Base-by-base conservation (phyloP, 2,329 filamentous ascomycete species). In the Xylaria polymorpha region DNA sequence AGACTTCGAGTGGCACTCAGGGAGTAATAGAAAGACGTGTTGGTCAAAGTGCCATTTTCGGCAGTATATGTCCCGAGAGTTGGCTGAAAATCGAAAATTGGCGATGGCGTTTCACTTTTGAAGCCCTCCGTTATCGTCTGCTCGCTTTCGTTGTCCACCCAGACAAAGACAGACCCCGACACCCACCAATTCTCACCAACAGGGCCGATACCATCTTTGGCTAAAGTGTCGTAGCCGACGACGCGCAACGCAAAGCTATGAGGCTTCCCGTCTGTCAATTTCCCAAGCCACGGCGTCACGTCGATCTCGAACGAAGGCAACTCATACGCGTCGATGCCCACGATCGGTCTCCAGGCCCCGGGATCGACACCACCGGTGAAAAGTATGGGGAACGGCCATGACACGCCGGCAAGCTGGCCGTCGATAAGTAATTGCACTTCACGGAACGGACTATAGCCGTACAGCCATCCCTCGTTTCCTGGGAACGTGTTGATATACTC, bases 291-390 rank as follows among this genome's bases (percentile, higher is more conserved):
- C 0, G 90, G 87, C 3, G 90, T 89, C 46, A 92, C 87, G 71
- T 92, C 90, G 61, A 92, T 89, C 74, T 92, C 89, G 64, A 90
- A 87, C 70, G 91, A 87, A 44, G 86, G 84, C 22, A 92, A 80
- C 75, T 92, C 90, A 74, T 90, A 92, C 0, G 90, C 85, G 75
- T 92, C 89, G 58, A 91, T 90, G 1, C 90, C 90, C 8, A 91
- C 89, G 60, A 92, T 84, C 0, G 90, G 90, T n/a, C 88, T 83
- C 90, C 90, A 92, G 44, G 92, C 85, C 0, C 87, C 88, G 4
- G 90, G 90, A 1, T 88, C 87, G 15, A 92, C 83, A 0, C 90
- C 90, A 6, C 90, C 90, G 2, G 90, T 92, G 71, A 92, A 92
- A 58, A 92, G 88, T 20, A 91, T 82, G 0, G 90, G 89, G 66